Conservation (phyloP, 176 grass and related monocot species). For the Hordeum marinum region DNA sequence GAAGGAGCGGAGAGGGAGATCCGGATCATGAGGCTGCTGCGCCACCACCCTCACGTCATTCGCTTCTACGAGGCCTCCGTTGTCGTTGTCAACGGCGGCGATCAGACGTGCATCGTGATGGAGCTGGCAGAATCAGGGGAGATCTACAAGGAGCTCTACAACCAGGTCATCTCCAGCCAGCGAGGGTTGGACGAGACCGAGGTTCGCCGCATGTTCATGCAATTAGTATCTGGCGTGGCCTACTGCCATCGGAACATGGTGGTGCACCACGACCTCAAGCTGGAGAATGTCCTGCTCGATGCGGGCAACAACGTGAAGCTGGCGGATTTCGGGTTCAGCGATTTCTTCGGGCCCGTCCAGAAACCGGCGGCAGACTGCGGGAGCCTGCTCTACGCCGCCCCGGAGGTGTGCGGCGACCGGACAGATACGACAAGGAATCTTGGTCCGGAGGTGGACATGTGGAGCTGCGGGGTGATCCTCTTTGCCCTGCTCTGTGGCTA, state of each 20-base stretch:
- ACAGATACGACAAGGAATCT: background rate
- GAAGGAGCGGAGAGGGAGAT: conserved; percentile 44
- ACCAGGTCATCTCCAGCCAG: conserved; percentile 34
- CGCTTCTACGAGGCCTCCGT: conserved; percentile 52
- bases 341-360: conserved; percentile 37
- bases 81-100: background rate
- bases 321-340: conserved; percentile 70
- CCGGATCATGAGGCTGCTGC: conserved; percentile 46
- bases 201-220: conserved; percentile 50
- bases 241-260: conserved; percentile 83
- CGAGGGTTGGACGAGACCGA: conserved; percentile 45
- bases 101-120: conserved; percentile 50
- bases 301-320: conserved; percentile 44
- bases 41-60: conserved; percentile 55
- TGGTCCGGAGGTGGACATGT: conserved; percentile 66
- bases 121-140: conserved; percentile 46
- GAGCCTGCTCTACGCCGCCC: conserved; percentile 54
- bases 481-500: conserved; percentile 67
- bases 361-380: conserved; percentile 45
- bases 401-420: conserved; percentile 18
- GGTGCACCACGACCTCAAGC: conserved; percentile 65
- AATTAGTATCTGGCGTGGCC: conserved; percentile 53
- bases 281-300: conserved; percentile 69
- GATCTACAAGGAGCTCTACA: conserved; percentile 46
- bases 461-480: conserved; percentile 72